A percentile compares a stretch with the other conserved stretches of the same genome.
Evolutionary conservation across 805 yeast species (phyloP).

Genomic region (Candida insectorum): DNA sequence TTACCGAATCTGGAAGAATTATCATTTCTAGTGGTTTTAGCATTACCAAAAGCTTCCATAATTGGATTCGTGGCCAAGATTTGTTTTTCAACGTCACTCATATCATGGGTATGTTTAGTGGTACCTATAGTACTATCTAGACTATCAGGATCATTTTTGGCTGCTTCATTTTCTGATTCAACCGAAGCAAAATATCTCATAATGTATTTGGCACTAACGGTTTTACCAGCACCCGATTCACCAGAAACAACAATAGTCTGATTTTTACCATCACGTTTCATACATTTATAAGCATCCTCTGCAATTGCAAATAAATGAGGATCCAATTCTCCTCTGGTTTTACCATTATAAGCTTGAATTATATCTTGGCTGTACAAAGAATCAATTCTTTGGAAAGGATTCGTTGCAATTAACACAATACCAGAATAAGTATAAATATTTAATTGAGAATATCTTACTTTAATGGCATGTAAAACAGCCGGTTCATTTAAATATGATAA

Average conservation of each 20-base stretch:
- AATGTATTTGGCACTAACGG: constrained; percentile 93
- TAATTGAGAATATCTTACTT: constrained; percentile 81
- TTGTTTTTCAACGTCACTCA: constrained; percentile 90
- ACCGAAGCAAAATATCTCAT: constrained; percentile 98
- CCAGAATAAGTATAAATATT: constrained; percentile 95
- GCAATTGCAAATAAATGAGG: constrained; percentile 98
- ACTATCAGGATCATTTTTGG: constrained; percentile 20
- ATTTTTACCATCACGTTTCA: constrained; percentile 80
- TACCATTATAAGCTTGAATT: constrained; percentile 92
- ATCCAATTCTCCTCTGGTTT: constrained; percentile 89
- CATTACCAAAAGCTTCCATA: constrained; percentile 98
- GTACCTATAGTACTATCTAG: constrained; percentile 19
- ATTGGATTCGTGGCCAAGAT: constrained; percentile 95
- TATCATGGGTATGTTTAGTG: constrained; percentile 47
- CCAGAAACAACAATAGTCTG: constrained; percentile 97
- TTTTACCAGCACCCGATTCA: constrained; percentile 98
- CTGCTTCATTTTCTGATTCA: constrained; percentile 46
- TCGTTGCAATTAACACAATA: constrained; percentile 92
- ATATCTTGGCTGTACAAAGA: constrained; percentile 88
- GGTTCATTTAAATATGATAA: constrained; percentile 94
- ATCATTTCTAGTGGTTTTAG: constrained; percentile 95
- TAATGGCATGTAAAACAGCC: constrained; percentile 91
- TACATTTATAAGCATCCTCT: constrained; percentile 93
- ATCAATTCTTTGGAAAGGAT: constrained; percentile 92
- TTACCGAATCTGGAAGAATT: constrained; percentile 98